phyloP scores from a whole-genome alignment of 2,329 filamentous ascomycete genomes.

The Byssothecium circinans region DNA sequence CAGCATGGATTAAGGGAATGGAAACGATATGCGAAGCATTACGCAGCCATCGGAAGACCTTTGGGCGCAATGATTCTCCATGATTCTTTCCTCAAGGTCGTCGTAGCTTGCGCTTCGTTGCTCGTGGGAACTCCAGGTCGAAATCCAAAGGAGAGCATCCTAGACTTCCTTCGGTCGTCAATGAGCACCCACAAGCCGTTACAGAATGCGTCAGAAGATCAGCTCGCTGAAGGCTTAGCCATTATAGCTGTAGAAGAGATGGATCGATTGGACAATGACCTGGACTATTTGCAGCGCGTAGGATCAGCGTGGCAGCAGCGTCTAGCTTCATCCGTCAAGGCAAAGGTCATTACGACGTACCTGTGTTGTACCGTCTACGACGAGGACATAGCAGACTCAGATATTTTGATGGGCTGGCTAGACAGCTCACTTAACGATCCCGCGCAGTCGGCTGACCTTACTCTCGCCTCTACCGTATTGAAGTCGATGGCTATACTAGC shows the following conservation, averaged over 20 bases:
- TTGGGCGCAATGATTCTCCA: conserved; percentile 90
- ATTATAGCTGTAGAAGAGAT: conserved; percentile 80
- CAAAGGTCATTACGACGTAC: conserved; percentile 77
- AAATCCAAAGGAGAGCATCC: conserved; percentile 64
- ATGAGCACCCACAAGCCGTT: conserved; percentile 17
- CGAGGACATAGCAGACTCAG: conserved; percentile 76
- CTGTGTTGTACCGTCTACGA: conserved; percentile 83
- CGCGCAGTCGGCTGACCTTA: conserved; percentile 78
- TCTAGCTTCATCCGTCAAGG: conserved; percentile 83
- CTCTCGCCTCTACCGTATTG: conserved; percentile 75
- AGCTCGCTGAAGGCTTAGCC: conserved; percentile 60
- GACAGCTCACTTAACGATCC: conserved; percentile 79
- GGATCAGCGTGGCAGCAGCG: conserved; percentile 84
- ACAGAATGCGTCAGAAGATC: conserved; percentile 29
- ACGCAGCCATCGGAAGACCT: conserved; percentile 76
- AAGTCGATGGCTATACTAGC: conserved; percentile 82
- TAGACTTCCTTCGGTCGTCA: conserved; percentile 64
- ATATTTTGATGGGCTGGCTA: conserved; percentile 80
- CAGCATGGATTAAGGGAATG: conserved; percentile 75
- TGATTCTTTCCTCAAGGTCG: conserved; percentile 81
- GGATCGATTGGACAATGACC: conserved; percentile 80
- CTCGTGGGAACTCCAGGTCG: conserved; percentile 65
- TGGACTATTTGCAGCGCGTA: conserved; percentile 80
- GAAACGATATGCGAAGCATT: conserved; percentile 83
- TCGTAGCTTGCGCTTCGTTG: conserved; percentile 76